A percentile compares a stretch with the other conserved stretches of the same genome.
Conservation (phyloP, 75 land plant genomes). For the Sequoiadendron giganteum region DNA sequence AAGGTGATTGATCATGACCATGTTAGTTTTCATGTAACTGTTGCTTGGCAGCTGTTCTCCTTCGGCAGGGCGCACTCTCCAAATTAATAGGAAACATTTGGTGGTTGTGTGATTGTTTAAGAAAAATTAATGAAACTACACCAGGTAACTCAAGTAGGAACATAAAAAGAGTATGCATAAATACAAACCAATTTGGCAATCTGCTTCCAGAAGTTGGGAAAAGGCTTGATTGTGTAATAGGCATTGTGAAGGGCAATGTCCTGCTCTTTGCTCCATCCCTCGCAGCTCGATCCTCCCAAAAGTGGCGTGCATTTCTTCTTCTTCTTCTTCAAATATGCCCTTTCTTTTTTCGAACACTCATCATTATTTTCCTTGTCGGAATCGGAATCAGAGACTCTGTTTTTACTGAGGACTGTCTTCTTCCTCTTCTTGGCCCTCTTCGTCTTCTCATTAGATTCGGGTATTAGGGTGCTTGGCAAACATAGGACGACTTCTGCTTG, state of each 20-base stretch:
- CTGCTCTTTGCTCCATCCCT: slow-evolving; percentile 24
- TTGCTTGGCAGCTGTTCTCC: too few relatives aligned
- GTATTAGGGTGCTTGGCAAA: background rate
- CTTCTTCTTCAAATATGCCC: background rate
- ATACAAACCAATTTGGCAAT: slow-evolving; percentile 19
- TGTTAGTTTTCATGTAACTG: too few relatives aligned
- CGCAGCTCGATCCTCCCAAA: background rate
- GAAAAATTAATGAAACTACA: background rate
- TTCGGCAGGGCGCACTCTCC: too few relatives aligned
- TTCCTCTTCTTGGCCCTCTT: background rate
- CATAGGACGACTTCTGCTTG: background rate
- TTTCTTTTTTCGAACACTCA: too few relatives aligned
- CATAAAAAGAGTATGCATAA: background rate
- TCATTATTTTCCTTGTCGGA: background rate
- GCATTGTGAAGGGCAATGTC: slow-evolving; percentile 19
- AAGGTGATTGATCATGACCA: too few relatives aligned
- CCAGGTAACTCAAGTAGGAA: background rate
- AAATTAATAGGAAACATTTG: background rate
- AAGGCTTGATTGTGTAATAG: slow-evolving; percentile 8
- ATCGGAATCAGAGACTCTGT: background rate
- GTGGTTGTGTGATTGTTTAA: background rate
- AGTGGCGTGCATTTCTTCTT: background rate
- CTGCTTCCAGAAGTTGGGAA: slow-evolving; percentile 23
- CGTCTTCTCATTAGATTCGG: background rate
- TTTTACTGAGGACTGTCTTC: background rate